phyloP scores from a whole-genome alignment of 2,329 filamentous ascomycete species.

The Chrysosporium queenslandicum region DNA sequence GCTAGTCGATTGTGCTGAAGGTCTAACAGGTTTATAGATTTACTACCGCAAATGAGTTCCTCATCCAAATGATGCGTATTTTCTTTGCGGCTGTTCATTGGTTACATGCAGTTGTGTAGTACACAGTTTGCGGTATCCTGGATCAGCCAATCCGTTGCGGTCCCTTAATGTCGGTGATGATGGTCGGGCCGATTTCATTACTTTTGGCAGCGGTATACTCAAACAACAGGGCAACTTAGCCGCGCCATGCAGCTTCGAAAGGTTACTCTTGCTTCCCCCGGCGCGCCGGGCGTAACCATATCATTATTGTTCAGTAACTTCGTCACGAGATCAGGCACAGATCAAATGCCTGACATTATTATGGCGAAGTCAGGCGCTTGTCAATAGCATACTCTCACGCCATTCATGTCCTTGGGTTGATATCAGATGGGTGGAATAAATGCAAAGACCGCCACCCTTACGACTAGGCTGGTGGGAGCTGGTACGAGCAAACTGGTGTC shows the following conservation, averaged over 20 bases:
- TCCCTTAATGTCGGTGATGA: neutral
- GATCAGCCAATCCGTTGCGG: neutral
- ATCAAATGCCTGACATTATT: neutral
- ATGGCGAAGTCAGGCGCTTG: too few species aligned
- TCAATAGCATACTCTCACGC: neutral
- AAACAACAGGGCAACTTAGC: neutral
- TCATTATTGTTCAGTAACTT: neutral
- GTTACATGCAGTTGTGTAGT: neutral
- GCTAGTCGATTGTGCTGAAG: neutral
- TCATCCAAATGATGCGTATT: slow-evolving; percentile 12
- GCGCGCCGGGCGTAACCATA: neutral
- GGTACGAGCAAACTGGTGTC: neutral
- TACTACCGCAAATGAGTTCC: slow-evolving; percentile 40
- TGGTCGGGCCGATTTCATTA: slow-evolving; percentile 1
- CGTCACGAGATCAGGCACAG: neutral
- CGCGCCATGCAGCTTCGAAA: slow-evolving; percentile 1
- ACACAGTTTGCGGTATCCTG: neutral
- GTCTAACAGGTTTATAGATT: slow-evolving; percentile 25
- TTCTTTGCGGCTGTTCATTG: neutral
- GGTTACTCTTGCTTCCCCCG: neutral
- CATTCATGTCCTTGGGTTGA: neutral
- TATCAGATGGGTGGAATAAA: neutral
- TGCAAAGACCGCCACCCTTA: neutral
- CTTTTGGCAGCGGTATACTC: neutral
- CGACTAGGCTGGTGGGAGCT: neutral